Evolutionary conservation across 164 flowering plant species (phyloP), one percentile per base, ranked within the genome.

Genomic region (Protea cynaroides): DNA sequence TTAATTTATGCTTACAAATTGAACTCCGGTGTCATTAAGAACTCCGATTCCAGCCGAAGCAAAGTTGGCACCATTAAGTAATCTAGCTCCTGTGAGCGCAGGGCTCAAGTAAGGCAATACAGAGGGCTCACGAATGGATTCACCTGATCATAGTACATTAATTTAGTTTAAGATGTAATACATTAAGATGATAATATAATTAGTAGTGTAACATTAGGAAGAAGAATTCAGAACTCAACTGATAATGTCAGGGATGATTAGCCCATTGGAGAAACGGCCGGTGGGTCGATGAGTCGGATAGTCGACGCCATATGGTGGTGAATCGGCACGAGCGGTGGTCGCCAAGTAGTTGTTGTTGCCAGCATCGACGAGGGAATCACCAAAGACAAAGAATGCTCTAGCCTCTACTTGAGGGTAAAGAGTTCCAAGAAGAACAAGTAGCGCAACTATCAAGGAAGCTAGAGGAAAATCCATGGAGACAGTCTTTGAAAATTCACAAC

Each of bases 31-130:
- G 76, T 90, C 97, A 19, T 85, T 81, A 21, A 90, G 94, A 65
- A 90, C 80, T 49, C 97, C 97, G 49, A 91, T 68, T 12, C 97
- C 97, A 0, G 97, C 97, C 1, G 97, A 91, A 46, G 93, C 97
- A 54, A 91, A 91, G 76, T 91, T 91, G 56, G 97, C 97, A 11
- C 97, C 97, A 1, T 74, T 72, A 1, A 91, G 84, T 15, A 91
- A 80, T 36, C 51, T 79, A 29, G 79, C 57, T 56, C 97, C 97
- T 7, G 24, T 63, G 12, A 91, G 79, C 61, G 75, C 69, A 1
- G 95, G 90, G 72, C 72, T 80, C 66, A 88, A 66, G 72, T 84
- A 83, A 1, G 97, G 88, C 79, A 88, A 62, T 70, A 86, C 66
- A 17, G 86, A 17, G 40, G 79, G 80, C 0, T 68, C 54, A 7